A percentile compares a stretch with the other conserved stretches of the same genome.
Evolutionary conservation across 2,329 filamentous ascomycete species (phyloP).

Genomic region (Rutstroemia sp.): DNA sequence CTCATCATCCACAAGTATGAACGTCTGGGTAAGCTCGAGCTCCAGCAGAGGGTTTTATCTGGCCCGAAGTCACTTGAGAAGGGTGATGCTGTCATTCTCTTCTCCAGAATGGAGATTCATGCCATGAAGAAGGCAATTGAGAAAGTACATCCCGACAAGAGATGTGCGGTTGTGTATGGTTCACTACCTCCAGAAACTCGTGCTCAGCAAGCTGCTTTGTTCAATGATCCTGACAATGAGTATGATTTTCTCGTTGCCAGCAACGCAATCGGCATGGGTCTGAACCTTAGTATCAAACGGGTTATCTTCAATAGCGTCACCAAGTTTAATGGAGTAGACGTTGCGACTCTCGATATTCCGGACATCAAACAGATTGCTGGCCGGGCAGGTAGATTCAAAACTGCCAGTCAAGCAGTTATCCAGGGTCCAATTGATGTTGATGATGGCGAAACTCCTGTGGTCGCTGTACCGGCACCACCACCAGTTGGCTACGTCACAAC

Average conservation of each 20-base stretch:
- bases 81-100: constrained; percentile 84
- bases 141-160: constrained; percentile 56
- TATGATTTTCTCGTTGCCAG: constrained; percentile 93
- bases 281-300: constrained; percentile 88
- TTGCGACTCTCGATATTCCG: constrained; percentile 53
- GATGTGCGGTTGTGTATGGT: constrained; percentile 91
- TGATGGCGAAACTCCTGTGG: neutral
- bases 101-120: constrained; percentile 78
- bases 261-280: constrained; percentile 94
- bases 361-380: constrained; percentile 95
- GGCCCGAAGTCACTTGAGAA: constrained; percentile 65
- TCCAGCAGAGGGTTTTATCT: constrained; percentile 51
- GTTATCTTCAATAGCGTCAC: constrained; percentile 74
- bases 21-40: constrained; percentile 69
- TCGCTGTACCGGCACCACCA: neutral
- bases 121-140: constrained; percentile 73
- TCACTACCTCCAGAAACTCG: constrained; percentile 86
- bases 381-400: constrained; percentile 78
- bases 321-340: constrained; percentile 62
- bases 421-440: constrained; percentile 8
- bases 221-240: constrained; percentile 92
- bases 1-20: constrained; percentile 77
- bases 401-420: constrained; percentile 50
- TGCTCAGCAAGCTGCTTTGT: constrained; percentile 81
- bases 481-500: constrained; percentile 69